Evolutionary conservation across 2,329 filamentous ascomycete genomes (phyloP), one percentile per base, ranked within the genome.

Genomic region (Knufia petricola): DNA sequence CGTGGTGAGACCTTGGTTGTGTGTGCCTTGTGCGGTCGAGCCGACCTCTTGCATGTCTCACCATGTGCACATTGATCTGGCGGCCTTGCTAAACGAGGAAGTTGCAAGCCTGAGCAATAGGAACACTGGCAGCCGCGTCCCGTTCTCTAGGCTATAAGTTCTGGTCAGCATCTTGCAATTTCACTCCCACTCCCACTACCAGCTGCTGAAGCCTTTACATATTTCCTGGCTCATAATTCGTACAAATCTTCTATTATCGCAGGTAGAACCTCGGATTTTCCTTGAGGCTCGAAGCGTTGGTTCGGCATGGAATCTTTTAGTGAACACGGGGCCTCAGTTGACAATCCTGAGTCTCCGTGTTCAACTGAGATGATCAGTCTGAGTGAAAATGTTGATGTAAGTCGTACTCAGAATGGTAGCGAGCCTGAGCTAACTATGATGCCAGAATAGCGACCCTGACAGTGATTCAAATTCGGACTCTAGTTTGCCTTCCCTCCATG

Each of bases 221-320:
- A 20, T 37, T 37, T 37, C 34, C 34, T 37, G 34, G 34, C 34
- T 37, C 34, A 37, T 37, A 37, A n/a, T 37, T 37, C 34, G 34
- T 37, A 37, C 34, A 37, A 37, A 20, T 37, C 34, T 37, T 37
- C 34, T 37, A 37, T 37, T 20, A 37, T 37, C 34, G 17, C 34
- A 37, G 34, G 15, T 37, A 37, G 34, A 37, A 37, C 34, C 34
- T 37, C 34, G 34, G 34, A 37, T 37, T n/a, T n/a, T 6, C 34
- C 34, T 37, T 37, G 34, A 37, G 34, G 34, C 34, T n/a, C 34
- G 13, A 37, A 37, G 34, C 34, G 34, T 37, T 37, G 4, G 34
- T 37, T 37, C 34, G 34, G 34, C 34, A 37, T 37, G 34, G 34
- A 37, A 37, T 37, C 34, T 37, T 37, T n/a, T 37, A 37, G 34